These are phyloP conservation scores for Linanthus parryae DNA, from an alignment of 148 eudicot species.

Conservation along the genomic window DNA sequence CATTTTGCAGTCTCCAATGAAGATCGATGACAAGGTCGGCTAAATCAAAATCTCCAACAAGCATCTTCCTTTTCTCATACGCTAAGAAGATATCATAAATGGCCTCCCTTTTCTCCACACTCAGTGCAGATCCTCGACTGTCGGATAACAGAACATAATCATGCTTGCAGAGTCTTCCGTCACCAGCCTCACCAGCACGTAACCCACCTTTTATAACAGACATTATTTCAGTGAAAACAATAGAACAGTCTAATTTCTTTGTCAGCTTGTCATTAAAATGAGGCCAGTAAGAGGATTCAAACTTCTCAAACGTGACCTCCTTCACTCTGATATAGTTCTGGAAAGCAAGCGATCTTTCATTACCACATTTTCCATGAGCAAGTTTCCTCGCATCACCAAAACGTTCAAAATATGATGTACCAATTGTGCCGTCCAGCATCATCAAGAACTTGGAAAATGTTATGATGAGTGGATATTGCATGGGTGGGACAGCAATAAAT, in stretches of 20 bases:
- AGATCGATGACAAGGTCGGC: slow-evolving; percentile 60
- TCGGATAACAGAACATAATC: slow-evolving; percentile 23
- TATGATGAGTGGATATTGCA: slow-evolving; percentile 29
- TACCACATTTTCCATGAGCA: slow-evolving; percentile 9
- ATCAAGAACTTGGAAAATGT: slow-evolving; percentile 32
- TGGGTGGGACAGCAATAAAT: slow-evolving; percentile 29
- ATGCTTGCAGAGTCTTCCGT: slow-evolving; percentile 7
- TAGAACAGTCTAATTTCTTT: slow-evolving; percentile 32
- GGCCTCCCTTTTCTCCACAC: slow-evolving; percentile 23
- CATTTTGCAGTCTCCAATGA: slow-evolving; percentile 28
- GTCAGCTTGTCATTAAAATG: slow-evolving; percentile 33
- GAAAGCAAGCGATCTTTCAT: slow-evolving; percentile 14
- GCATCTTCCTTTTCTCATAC: slow-evolving; percentile 38
- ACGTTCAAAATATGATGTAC: slow-evolving; percentile 34
- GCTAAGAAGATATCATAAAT: slow-evolving; percentile 32
- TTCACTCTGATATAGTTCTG: slow-evolving; percentile 25
- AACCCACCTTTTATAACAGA: slow-evolving; percentile 40
- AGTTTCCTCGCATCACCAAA: slow-evolving; percentile 19
- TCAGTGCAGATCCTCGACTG: slow-evolving; percentile 19
- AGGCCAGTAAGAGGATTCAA: slow-evolving; percentile 35
- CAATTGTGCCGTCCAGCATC: slow-evolving; percentile 38
- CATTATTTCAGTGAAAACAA: slow-evolving; percentile 46
- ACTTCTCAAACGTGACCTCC: slow-evolving; percentile 34
- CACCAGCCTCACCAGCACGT: neutral
- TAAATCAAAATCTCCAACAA: slow-evolving; percentile 42